Evolutionary conservation across 2,329 filamentous ascomycete genomes (phyloP), one percentile per base, ranked within the genome.

Genomic region (Onygenales sp.): DNA sequence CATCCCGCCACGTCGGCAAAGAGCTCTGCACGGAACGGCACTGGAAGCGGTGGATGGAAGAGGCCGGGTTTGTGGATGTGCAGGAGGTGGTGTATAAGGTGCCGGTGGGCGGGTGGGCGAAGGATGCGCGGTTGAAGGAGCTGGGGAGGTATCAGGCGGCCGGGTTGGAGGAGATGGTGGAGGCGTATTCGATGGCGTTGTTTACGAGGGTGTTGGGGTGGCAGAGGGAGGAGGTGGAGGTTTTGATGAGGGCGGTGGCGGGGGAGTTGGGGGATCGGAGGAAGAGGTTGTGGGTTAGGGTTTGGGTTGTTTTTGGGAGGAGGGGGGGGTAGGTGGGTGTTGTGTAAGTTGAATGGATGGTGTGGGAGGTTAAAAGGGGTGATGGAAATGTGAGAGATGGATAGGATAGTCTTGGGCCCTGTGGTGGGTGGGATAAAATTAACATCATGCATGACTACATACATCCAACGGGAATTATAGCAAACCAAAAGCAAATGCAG

Each of bases 1-100:
- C 67, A 2, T 66, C 66, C 52, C 53, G 45, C 37, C 58, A 61
- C 52, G 68, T 70, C 54, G 69, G 69, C 10, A 69, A 67, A 54
- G 58, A 53, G 2, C 58, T 72, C 54, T 62, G 67, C 52, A 56
- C 73, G 21, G 72, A 68, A 39, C 34, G 64, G 34, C 53, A 48
- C 7, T 48, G 70, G 51, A 39, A 46, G 10, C 54, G 55, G 13
- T 64, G 63, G 61, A 62, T 70, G 60, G 49, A 53, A n/a, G 58
- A 58, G 21, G 59, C 57, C 13, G 68, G 68, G 0, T 71, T 70
- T 57, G 52, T 51, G 2, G 65, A 67, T 58, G 60, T 70, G 13
- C 53, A 52, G 2, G 65, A 68, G 40, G 14, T 44, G 13, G 49
- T 45, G 21, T 52, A 11, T 48, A 45, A 46, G 51, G 39, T 52